A percentile compares a stretch with the other conserved stretches of the same genome.
Conservation (phyloP, 306 rosid species). For the Comarum palustre region DNA sequence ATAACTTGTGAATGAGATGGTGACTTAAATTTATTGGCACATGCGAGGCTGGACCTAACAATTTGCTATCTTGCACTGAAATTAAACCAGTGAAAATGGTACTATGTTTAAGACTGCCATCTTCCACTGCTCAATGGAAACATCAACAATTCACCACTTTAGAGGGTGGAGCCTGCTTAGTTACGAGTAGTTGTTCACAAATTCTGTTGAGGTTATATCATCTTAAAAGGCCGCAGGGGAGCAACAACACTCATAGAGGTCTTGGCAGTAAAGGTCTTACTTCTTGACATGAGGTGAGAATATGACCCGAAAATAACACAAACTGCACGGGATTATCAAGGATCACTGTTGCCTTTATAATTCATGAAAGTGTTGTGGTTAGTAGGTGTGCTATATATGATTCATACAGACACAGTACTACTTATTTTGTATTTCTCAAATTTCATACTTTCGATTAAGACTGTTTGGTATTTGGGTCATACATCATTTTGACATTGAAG, state of each 20-base stretch:
- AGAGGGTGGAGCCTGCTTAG: too few relatives aligned
- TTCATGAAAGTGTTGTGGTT: background rate
- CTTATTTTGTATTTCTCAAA: background rate
- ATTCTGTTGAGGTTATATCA: too few relatives aligned
- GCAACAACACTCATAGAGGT: too few relatives aligned
- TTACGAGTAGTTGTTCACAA: too few relatives aligned
- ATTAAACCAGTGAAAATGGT: conserved; percentile 20
- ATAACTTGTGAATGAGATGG: conserved; percentile 18
- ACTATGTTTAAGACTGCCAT: conserved; percentile 7
- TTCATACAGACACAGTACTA: background rate
- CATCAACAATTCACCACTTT: too few relatives aligned
- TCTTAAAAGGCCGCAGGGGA: too few relatives aligned
- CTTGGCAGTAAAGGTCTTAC: too few relatives aligned
- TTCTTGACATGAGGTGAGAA: background rate
- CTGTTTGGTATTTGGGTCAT: background rate
- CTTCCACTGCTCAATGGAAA: background rate
- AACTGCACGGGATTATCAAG: background rate
- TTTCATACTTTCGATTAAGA: background rate
- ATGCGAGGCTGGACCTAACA: conserved; percentile 26
- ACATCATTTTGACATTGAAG: background rate
- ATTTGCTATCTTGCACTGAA: conserved; percentile 20
- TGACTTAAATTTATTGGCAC: conserved; percentile 34
- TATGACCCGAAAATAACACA: background rate
- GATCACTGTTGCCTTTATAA: background rate
- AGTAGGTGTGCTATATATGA: too few relatives aligned